Evolutionary conservation across 2,329 filamentous ascomycete species (phyloP).

Genomic region (Phyllosticta citriasiana): DNA sequence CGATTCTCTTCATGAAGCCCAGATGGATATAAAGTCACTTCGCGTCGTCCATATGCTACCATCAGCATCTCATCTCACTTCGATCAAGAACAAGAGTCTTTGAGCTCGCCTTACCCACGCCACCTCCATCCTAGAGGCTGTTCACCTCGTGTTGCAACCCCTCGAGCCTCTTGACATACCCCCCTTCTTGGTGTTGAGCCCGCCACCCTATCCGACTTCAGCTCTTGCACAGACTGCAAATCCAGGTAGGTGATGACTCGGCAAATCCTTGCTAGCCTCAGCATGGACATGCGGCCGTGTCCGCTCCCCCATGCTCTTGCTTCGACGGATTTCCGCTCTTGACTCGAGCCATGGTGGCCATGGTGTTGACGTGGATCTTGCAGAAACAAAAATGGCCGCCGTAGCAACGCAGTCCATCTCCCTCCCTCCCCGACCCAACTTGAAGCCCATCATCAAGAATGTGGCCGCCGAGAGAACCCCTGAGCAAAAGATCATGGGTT

Average conservation of each 20-base stretch:
- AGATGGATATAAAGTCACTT: constrained; percentile 3
- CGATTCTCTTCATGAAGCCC: background rate
- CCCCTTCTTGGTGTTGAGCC: background rate
- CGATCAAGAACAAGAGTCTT: background rate
- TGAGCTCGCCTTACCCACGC: background rate
- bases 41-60: background rate
- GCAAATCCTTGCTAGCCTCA: background rate
- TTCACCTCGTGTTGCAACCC: background rate
- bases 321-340: background rate
- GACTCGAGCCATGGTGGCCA: background rate
- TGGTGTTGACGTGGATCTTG: background rate
- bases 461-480: constrained; percentile 5
- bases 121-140: background rate
- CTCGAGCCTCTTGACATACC: background rate
- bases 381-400: constrained; percentile 17
- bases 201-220: background rate
- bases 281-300: background rate
- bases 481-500: constrained; percentile 12
- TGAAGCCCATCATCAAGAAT: constrained; percentile 25
- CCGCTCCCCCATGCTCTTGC: background rate
- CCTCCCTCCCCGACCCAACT: constrained; percentile 21
- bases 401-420: constrained; percentile 21
- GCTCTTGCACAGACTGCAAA: background rate
- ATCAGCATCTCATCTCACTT: constrained; percentile 1
- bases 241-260: background rate